Percentiles rank a stretch among this genome's conserved stretches.
Conservation (phyloP, 2,329 filamentous ascomycete genomes). For the Pseudocercospora macadamiae region DNA sequence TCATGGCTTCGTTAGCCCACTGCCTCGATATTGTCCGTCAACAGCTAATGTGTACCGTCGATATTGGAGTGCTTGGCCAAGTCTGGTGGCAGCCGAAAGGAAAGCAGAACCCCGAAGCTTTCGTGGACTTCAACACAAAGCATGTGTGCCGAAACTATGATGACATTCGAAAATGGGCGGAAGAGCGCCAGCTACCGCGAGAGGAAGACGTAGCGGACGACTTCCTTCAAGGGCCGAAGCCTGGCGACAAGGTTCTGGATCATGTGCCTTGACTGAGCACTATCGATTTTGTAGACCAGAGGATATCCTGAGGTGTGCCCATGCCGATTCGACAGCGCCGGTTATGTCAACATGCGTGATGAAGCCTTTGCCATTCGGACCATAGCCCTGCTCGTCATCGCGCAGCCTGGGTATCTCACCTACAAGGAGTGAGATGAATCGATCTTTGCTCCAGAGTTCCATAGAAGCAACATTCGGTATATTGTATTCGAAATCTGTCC, state of each 20-base stretch:
- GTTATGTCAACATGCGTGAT: constrained; percentile 51
- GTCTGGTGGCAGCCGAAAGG: constrained; percentile 58
- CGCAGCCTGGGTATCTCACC: constrained; percentile 50
- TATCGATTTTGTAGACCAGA: background rate
- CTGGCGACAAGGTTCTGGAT: constrained; percentile 20
- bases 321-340: constrained; percentile 39
- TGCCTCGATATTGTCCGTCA: constrained; percentile 66
- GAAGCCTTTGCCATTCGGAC: constrained; percentile 48
- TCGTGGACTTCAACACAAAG: constrained; percentile 65
- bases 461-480: background rate
- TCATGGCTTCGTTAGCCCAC: constrained; percentile 48
- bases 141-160: constrained; percentile 64
- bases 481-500: constrained; percentile 15
- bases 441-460: constrained; percentile 42
- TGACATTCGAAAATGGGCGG: constrained; percentile 57
- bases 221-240: constrained; percentile 20
- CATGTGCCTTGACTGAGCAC: constrained; percentile 15
- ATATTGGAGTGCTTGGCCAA: constrained; percentile 64
- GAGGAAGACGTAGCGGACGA: constrained; percentile 37
- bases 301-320: background rate
- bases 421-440: constrained; percentile 48
- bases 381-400: constrained; percentile 49
- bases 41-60: constrained; percentile 66
- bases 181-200: constrained; percentile 56
- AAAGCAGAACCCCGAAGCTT: constrained; percentile 47